These are phyloP conservation scores for Calocybe cyanea DNA, from an alignment of 768 basidiomycete genomes.

Conservation along the genomic window DNA sequence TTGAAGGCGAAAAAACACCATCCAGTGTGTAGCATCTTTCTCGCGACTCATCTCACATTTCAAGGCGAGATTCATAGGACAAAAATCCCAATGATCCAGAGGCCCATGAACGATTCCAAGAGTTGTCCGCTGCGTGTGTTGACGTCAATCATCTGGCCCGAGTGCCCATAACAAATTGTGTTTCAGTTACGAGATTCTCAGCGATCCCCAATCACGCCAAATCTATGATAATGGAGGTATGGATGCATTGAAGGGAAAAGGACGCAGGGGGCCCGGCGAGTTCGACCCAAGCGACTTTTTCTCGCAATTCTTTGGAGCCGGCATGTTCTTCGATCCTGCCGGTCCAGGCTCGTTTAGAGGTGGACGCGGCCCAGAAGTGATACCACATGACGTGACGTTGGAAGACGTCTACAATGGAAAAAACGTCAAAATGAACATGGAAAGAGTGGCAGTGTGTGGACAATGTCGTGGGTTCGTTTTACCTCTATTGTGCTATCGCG, in stretches of 20 bases:
- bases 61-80: conserved; percentile 44
- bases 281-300: conserved; percentile 71
- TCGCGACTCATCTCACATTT: not conserved
- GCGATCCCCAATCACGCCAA: conserved; percentile 62
- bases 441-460: conserved; percentile 76
- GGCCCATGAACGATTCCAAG: conserved; percentile 82
- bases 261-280: conserved; percentile 33
- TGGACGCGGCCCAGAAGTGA: conserved; percentile 65
- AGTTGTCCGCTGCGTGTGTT: conserved; percentile 82
- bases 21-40: conserved; percentile 47
- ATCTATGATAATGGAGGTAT: conserved; percentile 74
- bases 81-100: conserved; percentile 91
- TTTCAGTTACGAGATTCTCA: conserved; percentile 77
- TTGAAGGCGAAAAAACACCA: conserved; percentile 81
- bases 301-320: conserved; percentile 61
- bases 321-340: conserved; percentile 61
- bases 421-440: conserved; percentile 82
- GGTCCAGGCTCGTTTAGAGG: conserved; percentile 45
- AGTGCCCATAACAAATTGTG: conserved; percentile 7
- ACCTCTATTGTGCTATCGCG: not conserved
- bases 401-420: conserved; percentile 95
- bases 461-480: conserved; percentile 71
- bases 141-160: not conserved
- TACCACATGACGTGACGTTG: conserved; percentile 80
- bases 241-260: conserved; percentile 55